Conservation (phyloP, 345 rosid genomes). For the Gossypium raimondii region DNA sequence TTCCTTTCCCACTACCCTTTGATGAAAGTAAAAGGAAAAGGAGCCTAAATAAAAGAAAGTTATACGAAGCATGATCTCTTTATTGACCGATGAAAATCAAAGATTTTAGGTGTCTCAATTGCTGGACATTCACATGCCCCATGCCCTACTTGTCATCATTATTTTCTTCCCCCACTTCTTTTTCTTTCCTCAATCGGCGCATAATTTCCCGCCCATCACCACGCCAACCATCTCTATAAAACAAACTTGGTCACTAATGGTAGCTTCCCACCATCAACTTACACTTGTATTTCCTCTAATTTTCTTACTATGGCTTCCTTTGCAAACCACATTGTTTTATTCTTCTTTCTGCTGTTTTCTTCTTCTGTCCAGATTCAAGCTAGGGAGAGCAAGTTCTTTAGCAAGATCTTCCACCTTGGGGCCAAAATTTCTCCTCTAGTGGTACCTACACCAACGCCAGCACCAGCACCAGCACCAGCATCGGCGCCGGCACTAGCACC, state of each 20-base stretch:
- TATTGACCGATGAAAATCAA: conserved; percentile 16
- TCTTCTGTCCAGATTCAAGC: conserved; percentile 25
- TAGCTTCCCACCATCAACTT: background rate
- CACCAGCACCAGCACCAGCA: background rate
- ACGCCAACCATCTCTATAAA: background rate
- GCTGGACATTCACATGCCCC: conserved; percentile 12
- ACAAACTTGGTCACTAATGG: background rate
- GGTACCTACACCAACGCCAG: conserved; percentile 9
- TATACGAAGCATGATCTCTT: conserved; percentile 5
- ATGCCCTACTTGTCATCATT: background rate
- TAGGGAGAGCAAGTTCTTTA: conserved; percentile 27
- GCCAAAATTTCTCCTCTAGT: background rate
- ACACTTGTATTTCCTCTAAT: background rate
- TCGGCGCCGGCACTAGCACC: background rate
- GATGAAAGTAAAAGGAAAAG: conserved; percentile 13
- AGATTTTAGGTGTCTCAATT: background rate
- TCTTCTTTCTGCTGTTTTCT: conserved; percentile 18
- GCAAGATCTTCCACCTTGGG: conserved; percentile 20
- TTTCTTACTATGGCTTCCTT: conserved; percentile 18
- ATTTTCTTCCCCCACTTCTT: background rate
- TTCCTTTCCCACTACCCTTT: background rate
- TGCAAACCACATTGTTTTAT: conserved; percentile 11
- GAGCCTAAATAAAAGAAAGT: background rate
- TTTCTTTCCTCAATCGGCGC: conserved; percentile 11
- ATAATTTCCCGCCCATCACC: conserved; percentile 5